A percentile compares a stretch with the other conserved stretches of the same genome.
Conservation (phyloP, 2,329 filamentous ascomycete species). For the Colletotrichum tropicicola region DNA sequence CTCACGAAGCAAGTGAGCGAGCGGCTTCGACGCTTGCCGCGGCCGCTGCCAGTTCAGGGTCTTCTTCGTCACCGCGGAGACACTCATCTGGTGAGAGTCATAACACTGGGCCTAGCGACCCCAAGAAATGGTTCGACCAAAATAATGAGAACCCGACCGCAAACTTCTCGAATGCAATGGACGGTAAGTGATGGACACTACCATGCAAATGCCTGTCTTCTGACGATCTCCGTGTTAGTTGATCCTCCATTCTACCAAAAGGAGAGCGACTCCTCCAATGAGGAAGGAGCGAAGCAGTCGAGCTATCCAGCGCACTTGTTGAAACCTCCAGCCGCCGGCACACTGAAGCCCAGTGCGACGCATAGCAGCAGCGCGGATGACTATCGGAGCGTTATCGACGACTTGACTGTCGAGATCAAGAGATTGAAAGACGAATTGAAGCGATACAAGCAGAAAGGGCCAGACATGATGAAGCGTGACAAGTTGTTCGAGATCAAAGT, state of each 20-base stretch:
- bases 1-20: slow-evolving; percentile 48
- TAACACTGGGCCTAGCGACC: slow-evolving; percentile 57
- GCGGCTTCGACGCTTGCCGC: slow-evolving; percentile 25
- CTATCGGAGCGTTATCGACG: slow-evolving; percentile 85
- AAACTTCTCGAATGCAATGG: slow-evolving; percentile 56
- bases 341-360: slow-evolving; percentile 42
- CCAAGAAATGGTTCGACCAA: slow-evolving; percentile 63
- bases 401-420: slow-evolving; percentile 86
- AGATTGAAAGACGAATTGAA: slow-evolving; percentile 77
- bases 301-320: slow-evolving; percentile 31
- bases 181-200: slow-evolving; percentile 53
- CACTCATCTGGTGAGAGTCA: slow-evolving; percentile 61
- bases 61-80: slow-evolving; percentile 36
- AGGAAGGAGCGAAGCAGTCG: slow-evolving; percentile 42
- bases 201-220: too few species aligned
- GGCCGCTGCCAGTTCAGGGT: slow-evolving; percentile 24
- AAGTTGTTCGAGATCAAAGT: slow-evolving; percentile 86
- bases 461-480: slow-evolving; percentile 74
- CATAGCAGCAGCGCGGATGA: slow-evolving; percentile 75
- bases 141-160: slow-evolving; percentile 60
- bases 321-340: slow-evolving; percentile 33
- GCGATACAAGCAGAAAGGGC: slow-evolving; percentile 74
- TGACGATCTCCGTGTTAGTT: too few species aligned
- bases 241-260: slow-evolving; percentile 66
- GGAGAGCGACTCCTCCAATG: slow-evolving; percentile 60